Evolutionary conservation across 192 early-diverging fungal genomes (phyloP), one percentile per base, ranked within the genome.

Genomic region (Ambispora gerdemannii): DNA sequence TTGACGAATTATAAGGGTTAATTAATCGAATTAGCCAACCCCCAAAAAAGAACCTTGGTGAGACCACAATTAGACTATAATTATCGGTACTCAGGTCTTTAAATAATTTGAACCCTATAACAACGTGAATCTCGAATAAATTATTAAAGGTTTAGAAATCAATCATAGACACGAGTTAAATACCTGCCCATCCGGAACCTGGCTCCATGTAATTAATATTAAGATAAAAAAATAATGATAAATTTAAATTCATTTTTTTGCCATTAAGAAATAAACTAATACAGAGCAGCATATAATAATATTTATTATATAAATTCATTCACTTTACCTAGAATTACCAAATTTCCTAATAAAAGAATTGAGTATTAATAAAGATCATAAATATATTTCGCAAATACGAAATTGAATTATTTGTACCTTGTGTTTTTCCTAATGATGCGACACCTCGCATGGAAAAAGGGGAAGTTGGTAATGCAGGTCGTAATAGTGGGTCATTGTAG

Each of bases 1-100:
- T 7, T 43, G 30, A 28, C 25, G 55, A 20, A 35, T 61, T 63
- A n/a, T 34, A 15, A 35, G 3, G 22, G 4, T 24, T 63, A 10
- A 6, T 27, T 70, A 6, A 43, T 43, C 15, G 15, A 43, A 10
- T n/a, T n/a, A n/a, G n/a, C n/a, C n/a, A n/a, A n/a, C n/a, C n/a
- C n/a, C n/a, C n/a, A n/a, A n/a, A n/a, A n/a, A n/a, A n/a, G n/a
- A 74, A 83, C 85, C 91, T 84, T 13, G 92, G 93, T 19, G 89
- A 92, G 0, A 95, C 80, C 7, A 92, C 89, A 0, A 88, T 83
- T 8, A 91, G 84, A 61, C 94, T 88, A 67, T 87, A 93, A 28
- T 77, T 66, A 24, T 78, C 61, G 33, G 84, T 88, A 76, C 92
- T 81, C 38, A 95, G 70, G 66, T 85, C 85, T 70, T 84, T 82